Conservation (phyloP, 345 rosid genomes). For the Turritis glabra region DNA sequence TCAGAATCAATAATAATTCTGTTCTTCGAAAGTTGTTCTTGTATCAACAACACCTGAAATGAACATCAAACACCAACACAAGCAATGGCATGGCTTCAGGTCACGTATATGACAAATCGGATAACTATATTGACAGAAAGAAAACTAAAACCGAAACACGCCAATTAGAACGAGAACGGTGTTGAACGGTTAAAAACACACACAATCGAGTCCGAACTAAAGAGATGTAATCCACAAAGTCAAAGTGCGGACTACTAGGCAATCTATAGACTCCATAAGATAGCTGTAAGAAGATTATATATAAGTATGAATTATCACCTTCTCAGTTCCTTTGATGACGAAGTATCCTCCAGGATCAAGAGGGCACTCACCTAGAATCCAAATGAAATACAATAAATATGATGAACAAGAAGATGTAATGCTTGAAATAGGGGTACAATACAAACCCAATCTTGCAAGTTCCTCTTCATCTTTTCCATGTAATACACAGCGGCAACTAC, state of each 20-base stretch:
- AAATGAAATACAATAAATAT: constrained; percentile 19
- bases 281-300: not conserved
- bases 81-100: not conserved
- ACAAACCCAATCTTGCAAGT: constrained; percentile 84
- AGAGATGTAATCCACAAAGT: constrained; percentile 18
- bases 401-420: not conserved
- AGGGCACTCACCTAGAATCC: constrained; percentile 87
- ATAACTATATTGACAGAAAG: not conserved
- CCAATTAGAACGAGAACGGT: constrained; percentile 7
- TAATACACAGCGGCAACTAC: constrained; percentile 75
- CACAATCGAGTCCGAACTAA: not conserved
- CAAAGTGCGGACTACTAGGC: constrained; percentile 4
- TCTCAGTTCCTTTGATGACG: constrained; percentile 84
- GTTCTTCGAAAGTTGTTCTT: constrained; percentile 95
- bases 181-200: not conserved
- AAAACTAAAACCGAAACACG: not conserved
- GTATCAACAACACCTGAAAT: constrained; percentile 86
- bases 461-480: constrained; percentile 88
- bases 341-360: constrained; percentile 98
- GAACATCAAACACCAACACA: constrained; percentile 32
- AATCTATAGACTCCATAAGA: constrained; percentile 13
- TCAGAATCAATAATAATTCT: constrained; percentile 88
- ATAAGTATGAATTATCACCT: constrained; percentile 47
- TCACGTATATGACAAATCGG: constrained; percentile 4
- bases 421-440: constrained; percentile 22